Conservation (phyloP, 805 yeast species). For the Monosporozyma unispora region DNA sequence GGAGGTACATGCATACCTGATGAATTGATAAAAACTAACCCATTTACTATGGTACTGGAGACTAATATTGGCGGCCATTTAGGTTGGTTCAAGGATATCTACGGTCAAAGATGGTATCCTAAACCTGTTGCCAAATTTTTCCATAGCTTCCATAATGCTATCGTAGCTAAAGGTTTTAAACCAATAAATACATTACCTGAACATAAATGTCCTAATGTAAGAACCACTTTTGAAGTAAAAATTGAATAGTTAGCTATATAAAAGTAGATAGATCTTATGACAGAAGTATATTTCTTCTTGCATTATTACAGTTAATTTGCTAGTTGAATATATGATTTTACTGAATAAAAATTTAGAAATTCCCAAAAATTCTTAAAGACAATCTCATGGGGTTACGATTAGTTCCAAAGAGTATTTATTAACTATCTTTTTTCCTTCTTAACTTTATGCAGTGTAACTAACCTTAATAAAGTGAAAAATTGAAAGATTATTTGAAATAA, state of each 20-base stretch:
- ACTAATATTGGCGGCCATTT: constrained; percentile 74
- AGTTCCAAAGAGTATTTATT: too few species aligned
- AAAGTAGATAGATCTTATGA: not conserved
- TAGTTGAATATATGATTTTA: not conserved
- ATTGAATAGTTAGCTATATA: not conserved
- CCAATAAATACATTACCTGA: constrained; percentile 12
- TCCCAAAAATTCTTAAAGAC: not conserved
- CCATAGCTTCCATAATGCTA: constrained; percentile 26
- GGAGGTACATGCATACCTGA: constrained; percentile 41
- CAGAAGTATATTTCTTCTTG: not conserved
- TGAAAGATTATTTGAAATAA: not conserved
- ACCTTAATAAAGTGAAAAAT: not conserved
- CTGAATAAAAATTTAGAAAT: not conserved
- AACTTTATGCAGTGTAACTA: too few species aligned
- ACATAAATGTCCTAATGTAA: constrained; percentile 11
- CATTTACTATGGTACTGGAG: constrained; percentile 47
- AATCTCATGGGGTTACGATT: too few species aligned
- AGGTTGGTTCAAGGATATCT: constrained; percentile 54
- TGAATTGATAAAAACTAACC: constrained; percentile 44
- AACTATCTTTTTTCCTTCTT: too few species aligned
- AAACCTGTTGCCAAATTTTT: constrained; percentile 41
- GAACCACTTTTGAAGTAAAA: constrained; percentile 7
- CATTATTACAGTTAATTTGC: not conserved
- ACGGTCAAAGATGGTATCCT: constrained; percentile 60
- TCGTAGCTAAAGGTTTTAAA: constrained; percentile 19